Conservation (phyloP, 2,329 filamentous ascomycete species). For the Zymoseptoria brevis region DNA sequence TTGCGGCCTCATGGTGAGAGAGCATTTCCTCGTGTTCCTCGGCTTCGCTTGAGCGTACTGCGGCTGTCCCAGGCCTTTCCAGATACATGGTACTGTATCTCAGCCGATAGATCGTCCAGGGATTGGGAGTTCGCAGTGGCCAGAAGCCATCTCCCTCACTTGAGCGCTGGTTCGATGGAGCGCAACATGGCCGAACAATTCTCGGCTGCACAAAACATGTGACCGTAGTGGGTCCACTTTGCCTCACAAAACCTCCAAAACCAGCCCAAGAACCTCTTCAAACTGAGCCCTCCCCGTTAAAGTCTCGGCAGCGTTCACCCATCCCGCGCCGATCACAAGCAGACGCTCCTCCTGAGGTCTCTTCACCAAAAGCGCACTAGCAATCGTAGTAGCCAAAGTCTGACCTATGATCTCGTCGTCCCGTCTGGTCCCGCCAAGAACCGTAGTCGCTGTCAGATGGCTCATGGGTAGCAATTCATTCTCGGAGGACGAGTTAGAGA, state of each 20-base stretch:
- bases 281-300: constrained; percentile 33
- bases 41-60: no score
- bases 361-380: constrained; percentile 65
- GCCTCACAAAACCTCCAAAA: constrained; percentile 23
- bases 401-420: constrained; percentile 73
- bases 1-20: no score
- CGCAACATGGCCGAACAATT: background rate
- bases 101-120: no score
- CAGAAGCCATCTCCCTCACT: background rate
- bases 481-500: constrained; percentile 34
- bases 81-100: no score
- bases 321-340: constrained; percentile 51
- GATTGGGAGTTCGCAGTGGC: no score
- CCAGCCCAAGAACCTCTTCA: constrained; percentile 30
- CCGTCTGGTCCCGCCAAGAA: constrained; percentile 74
- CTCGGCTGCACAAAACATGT: background rate
- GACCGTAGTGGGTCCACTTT: background rate
- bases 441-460: constrained; percentile 75
- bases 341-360: constrained; percentile 55
- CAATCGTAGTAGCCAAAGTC: constrained; percentile 82
- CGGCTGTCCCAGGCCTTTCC: no score
- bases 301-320: constrained; percentile 34
- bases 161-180: background rate
- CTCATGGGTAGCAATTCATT: constrained; percentile 63
- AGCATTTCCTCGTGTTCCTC: no score